Base-by-base conservation (phyloP, 805 yeast genomes). In the Ogataea allantospora region DNA sequence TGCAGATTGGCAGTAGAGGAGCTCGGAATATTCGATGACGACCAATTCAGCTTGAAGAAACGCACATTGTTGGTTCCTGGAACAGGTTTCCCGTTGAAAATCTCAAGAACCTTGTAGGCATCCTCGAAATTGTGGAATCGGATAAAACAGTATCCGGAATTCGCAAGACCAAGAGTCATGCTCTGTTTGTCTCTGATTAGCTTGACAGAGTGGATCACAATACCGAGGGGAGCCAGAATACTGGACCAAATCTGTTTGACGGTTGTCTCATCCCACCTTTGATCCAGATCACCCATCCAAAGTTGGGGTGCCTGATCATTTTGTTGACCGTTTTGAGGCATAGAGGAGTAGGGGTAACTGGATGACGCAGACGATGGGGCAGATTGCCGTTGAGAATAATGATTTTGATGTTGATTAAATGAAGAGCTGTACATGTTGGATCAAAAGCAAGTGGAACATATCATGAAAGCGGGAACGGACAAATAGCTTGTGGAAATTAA, bases 261-360 rank as follows among this genome's bases (percentile, higher is more conserved):
- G 9, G 74, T 66, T 26, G 65, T 58, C 56, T 88, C 96, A 43
- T 83, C 86, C 88, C 95, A 85, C 57, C 75, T 68, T 7, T 85
- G 85, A 50, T 88, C 96, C 30, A 88, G 64, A 52, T 87, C 96
- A 15, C 96, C 97, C 95, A 88, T 89, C 83, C 89, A 84, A 33
- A 84, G 55, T 47, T 75, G 80, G 26, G 62, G 63, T 16, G 55
- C 48, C 42, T 53, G 59, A 2, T 44, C 48, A 29, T 42, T 47
- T 12, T 14, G 15, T 8, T 41, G 27, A 16, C 42, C 30, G 5
- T 44, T 27, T 7, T 13, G 38, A 15, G 11, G 10, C 19, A 27
- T 16, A 3, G 31, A 27, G 10, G 31, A 19, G 17, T 18, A 29
- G 11, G 39, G 24, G n/a, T 29, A 30, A 25, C 26, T 8, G 14